These are phyloP conservation scores for Morella rubra DNA, from an alignment of 306 rosid genomes.

Conservation along the genomic window DNA sequence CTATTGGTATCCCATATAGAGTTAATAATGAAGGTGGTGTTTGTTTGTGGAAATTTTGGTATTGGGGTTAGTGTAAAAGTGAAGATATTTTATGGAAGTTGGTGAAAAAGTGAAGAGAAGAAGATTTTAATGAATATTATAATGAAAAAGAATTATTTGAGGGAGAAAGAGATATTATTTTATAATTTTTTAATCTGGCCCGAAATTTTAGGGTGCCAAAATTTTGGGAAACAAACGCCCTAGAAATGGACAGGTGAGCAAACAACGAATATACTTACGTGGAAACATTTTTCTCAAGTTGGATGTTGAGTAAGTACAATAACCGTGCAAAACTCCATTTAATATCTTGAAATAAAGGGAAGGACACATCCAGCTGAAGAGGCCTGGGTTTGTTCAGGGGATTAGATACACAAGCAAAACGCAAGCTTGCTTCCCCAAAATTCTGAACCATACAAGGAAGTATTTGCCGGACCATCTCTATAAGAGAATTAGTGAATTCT, in stretches of 20 bases:
- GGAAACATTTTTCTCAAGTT: constrained; percentile 86
- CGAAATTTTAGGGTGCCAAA: no score
- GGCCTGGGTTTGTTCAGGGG: constrained; percentile 76
- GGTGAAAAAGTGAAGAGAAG: no score
- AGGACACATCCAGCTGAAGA: constrained; percentile 70
- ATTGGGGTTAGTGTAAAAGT: no score
- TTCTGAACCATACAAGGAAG: constrained; percentile 48
- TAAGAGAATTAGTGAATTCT: constrained; percentile 35
- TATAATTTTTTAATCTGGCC: no score
- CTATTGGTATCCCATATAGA: not conserved
- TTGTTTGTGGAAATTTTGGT: no score
- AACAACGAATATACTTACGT: constrained; percentile 56
- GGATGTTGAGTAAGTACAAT: constrained; percentile 75
- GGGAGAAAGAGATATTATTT: no score
- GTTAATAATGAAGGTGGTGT: constrained; percentile 13
- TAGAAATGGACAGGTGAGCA: constrained; percentile 18
- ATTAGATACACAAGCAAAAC: constrained; percentile 81
- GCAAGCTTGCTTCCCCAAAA: constrained; percentile 49
- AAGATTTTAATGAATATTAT: no score
- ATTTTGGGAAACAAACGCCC: no score
- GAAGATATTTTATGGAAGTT: no score
- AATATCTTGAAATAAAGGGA: constrained; percentile 71
- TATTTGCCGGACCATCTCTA: constrained; percentile 37
- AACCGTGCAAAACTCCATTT: constrained; percentile 72
- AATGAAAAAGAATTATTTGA: no score